Evolutionary conservation across 1,139 yeast species (phyloP).

Genomic region (Lipomyces yarrowii): DNA sequence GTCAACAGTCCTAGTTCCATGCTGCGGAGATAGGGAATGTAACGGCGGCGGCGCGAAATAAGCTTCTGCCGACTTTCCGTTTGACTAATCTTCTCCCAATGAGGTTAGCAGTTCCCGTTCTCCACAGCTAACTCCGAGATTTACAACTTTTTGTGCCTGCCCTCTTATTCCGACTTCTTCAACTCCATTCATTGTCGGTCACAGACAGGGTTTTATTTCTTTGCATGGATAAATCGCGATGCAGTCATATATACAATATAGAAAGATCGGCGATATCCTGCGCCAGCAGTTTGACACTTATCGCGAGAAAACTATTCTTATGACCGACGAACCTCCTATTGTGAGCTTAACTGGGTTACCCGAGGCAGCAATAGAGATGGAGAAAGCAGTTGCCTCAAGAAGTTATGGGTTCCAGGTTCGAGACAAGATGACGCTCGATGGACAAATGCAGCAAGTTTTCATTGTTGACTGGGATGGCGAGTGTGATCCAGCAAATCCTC

Average conservation of each 20-base stretch:
- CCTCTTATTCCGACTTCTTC: not conserved
- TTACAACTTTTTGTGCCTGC: no score
- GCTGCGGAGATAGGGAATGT: no score
- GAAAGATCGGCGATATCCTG: conserved; percentile 1
- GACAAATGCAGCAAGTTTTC: conserved; percentile 6
- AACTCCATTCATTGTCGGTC: not conserved
- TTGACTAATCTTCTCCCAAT: no score
- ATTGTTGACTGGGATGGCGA: conserved; percentile 52
- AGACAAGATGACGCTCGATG: not conserved
- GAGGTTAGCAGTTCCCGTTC: no score
- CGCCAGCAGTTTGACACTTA: not conserved
- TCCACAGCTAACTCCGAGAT: no score
- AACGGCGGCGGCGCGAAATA: no score
- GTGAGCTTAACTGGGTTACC: not conserved
- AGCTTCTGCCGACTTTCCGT: no score
- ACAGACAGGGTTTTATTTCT: not conserved
- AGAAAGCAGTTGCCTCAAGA: not conserved
- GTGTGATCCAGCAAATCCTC: conserved; percentile 61
- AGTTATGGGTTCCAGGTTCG: not conserved
- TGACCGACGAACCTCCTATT: not conserved
- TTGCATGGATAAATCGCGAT: not conserved
- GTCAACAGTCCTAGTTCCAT: no score
- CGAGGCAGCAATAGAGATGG: not conserved
- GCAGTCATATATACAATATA: conserved; percentile 1
- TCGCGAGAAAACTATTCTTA: not conserved